Percentiles rank a stretch among this genome's conserved stretches.
Conservation (phyloP, 2,329 filamentous ascomycete species). For the Karstenula rhodostoma region DNA sequence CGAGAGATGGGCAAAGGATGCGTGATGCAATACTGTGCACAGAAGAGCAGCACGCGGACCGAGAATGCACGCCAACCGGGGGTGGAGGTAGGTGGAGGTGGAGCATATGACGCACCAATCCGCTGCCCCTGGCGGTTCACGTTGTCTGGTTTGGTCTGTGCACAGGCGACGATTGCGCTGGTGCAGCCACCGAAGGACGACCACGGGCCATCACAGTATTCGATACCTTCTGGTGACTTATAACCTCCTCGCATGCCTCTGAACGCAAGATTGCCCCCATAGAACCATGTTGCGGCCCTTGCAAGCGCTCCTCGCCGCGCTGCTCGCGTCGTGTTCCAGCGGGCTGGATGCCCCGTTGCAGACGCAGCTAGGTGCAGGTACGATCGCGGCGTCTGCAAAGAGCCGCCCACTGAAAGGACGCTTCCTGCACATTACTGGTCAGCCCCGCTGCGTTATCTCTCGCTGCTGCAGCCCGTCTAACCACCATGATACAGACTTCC, state of each 20-base stretch:
- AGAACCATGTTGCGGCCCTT: slow-evolving; percentile 6
- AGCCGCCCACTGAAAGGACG: slow-evolving; percentile 61
- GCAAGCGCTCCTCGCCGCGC: slow-evolving; percentile 35
- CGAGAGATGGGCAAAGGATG: neutral
- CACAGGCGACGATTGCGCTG: slow-evolving; percentile 7
- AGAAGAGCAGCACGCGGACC: neutral
- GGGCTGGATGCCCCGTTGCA: slow-evolving; percentile 16
- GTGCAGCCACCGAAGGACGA: neutral
- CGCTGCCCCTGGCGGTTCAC: neutral
- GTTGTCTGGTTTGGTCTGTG: slow-evolving; percentile 8
- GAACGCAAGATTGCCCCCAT: neutral
- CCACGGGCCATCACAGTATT: slow-evolving; percentile 5
- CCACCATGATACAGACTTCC: slow-evolving; percentile 72
- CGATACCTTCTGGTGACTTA: neutral
- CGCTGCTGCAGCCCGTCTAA: neutral
- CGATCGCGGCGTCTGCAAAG: slow-evolving; percentile 13
- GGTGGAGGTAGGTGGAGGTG: neutral
- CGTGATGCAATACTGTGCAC: neutral
- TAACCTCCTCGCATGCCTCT: neutral
- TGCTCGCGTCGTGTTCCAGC: slow-evolving; percentile 33
- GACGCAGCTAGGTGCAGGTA: slow-evolving; percentile 23
- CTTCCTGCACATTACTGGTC: slow-evolving; percentile 91
- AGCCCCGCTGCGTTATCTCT: neutral
- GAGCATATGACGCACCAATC: slow-evolving; percentile 9
- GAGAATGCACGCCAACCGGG: neutral